These are phyloP conservation scores for Eucalyptus camaldulensis DNA, from an alignment of 345 rosid genomes.

Conservation along the genomic window DNA sequence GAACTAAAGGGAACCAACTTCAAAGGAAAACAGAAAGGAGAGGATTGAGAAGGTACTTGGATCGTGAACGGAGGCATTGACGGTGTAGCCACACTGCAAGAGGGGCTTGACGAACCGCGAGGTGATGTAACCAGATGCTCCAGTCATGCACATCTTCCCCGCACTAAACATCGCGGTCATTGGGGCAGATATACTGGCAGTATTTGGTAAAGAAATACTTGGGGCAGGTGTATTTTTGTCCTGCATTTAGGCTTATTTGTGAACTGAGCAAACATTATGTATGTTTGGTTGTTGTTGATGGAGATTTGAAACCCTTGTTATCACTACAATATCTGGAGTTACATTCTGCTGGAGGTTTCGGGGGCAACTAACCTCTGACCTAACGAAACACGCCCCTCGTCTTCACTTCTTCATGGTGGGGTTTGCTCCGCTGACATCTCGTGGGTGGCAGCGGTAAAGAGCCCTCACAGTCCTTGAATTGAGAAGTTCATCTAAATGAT, in stretches of 20 bases:
- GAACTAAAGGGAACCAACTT: too few relatives aligned
- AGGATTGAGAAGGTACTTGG: slow-evolving; percentile 32
- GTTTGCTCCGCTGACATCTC: too few relatives aligned
- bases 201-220: background rate
- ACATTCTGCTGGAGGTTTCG: too few relatives aligned
- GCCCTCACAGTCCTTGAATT: slow-evolving; percentile 11
- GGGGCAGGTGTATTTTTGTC: background rate
- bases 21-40: background rate
- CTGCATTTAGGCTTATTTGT: background rate
- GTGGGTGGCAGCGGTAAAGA: too few relatives aligned
- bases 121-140: slow-evolving; percentile 82
- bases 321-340: too few relatives aligned
- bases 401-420: slow-evolving; percentile 81
- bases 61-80: slow-evolving; percentile 79
- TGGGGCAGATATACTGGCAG: background rate
- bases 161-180: slow-evolving; percentile 24
- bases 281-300: too few relatives aligned
- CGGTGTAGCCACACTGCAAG: slow-evolving; percentile 55
- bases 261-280: background rate
- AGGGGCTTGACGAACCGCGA: slow-evolving; percentile 74
- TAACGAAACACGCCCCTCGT: slow-evolving; percentile 36
- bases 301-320: too few relatives aligned
- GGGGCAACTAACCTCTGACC: slow-evolving; percentile 26
- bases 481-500: background rate
- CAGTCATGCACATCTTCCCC: slow-evolving; percentile 69